Percentiles rank a stretch among this genome's conserved stretches.
These are phyloP conservation scores for Lasiosphaeriaceae sp. DNA, from an alignment of 495 filamentous ascomycete species.

Conservation along the genomic window DNA sequence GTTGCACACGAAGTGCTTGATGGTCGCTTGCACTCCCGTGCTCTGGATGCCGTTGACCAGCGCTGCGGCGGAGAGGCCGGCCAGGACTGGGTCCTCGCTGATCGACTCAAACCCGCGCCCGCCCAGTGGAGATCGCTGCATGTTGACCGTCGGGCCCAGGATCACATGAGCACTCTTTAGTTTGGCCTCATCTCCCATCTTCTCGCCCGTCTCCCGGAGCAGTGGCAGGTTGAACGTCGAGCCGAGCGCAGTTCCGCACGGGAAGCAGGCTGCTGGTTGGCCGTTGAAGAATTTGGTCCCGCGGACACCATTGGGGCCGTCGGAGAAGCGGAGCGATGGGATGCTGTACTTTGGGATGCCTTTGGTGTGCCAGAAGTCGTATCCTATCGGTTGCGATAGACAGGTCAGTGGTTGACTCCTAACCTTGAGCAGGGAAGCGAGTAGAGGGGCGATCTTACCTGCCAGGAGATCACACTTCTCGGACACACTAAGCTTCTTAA, in stretches of 20 bases:
- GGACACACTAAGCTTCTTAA: constrained; percentile 56
- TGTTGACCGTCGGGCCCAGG: constrained; percentile 73
- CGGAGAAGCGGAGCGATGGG: constrained; percentile 62
- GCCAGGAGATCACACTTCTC: constrained; percentile 62
- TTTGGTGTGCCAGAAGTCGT: constrained; percentile 66
- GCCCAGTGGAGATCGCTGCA: constrained; percentile 70
- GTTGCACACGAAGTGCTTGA: constrained; percentile 83
- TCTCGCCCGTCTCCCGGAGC: constrained; percentile 53
- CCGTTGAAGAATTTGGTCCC: constrained; percentile 73
- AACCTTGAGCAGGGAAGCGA: background rate
- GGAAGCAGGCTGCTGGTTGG: constrained; percentile 62
- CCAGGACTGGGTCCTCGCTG: constrained; percentile 67
- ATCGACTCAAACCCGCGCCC: constrained; percentile 78
- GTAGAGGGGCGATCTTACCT: constrained; percentile 39
- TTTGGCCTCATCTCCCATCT: constrained; percentile 66
- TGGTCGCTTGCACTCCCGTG: constrained; percentile 63
- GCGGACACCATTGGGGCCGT: constrained; percentile 73
- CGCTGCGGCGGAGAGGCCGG: constrained; percentile 62
- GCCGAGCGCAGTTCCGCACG: constrained; percentile 65
- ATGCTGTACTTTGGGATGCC: constrained; percentile 53
- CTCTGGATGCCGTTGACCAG: constrained; percentile 67
- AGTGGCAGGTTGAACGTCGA: constrained; percentile 67
- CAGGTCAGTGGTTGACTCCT: background rate
- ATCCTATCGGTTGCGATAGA: constrained; percentile 33
- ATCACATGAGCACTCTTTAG: constrained; percentile 68